These are phyloP conservation scores for Panicum hallii DNA, from an alignment of 202 grass and related monocot species.

Conservation along the genomic window DNA sequence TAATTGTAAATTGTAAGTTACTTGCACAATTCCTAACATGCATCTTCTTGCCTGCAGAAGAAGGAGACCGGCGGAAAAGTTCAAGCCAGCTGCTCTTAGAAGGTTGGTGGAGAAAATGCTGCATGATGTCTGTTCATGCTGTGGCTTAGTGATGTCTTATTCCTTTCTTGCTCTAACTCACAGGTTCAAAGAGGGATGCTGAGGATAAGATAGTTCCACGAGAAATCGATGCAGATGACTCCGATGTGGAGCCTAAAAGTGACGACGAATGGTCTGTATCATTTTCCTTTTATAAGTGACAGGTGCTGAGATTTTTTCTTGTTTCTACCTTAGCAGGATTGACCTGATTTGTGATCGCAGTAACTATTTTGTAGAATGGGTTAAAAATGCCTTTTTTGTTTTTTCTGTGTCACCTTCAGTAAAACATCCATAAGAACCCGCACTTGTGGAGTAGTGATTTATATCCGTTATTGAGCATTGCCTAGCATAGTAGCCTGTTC, in stretches of 20 bases:
- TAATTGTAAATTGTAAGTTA: background rate
- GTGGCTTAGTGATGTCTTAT: background rate
- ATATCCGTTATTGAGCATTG: background rate
- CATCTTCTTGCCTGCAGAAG: conserved; percentile 61
- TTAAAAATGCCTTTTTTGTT: background rate
- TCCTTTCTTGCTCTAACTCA: conserved; percentile 41
- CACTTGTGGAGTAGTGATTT: background rate
- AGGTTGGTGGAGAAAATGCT: conserved; percentile 48
- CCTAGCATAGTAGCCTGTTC: background rate
- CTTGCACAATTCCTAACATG: background rate
- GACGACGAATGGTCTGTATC: conserved; percentile 75
- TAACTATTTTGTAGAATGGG: no score
- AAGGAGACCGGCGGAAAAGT: conserved; percentile 82
- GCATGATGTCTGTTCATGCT: conserved; percentile 14
- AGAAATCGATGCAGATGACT: conserved; percentile 94
- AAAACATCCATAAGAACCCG: background rate
- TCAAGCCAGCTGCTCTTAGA: conserved; percentile 75
- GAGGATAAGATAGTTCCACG: conserved; percentile 93
- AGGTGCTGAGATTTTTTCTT: conserved; percentile 19
- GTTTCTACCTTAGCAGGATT: background rate
- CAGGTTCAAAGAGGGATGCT: conserved; percentile 79
- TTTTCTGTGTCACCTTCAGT: background rate
- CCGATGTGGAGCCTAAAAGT: conserved; percentile 73
- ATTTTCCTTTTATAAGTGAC: background rate
- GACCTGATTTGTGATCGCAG: no score